phyloP scores from a whole-genome alignment of 176 grass and related monocot genomes.

The Avena eriantha region DNA sequence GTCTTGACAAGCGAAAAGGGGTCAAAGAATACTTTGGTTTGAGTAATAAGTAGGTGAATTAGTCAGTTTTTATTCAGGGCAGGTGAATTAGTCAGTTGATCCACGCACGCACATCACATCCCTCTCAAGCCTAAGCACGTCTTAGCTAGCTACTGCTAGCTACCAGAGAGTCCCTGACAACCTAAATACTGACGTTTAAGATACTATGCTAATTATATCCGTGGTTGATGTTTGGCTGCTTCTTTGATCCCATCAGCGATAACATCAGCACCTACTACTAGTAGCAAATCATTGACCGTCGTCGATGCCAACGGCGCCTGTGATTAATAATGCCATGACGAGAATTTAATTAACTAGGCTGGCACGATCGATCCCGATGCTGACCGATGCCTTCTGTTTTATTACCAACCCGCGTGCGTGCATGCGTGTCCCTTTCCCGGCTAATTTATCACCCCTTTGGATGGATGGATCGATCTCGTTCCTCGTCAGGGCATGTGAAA shows the following conservation, averaged over 20 bases:
- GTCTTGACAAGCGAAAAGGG: neutral
- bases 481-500: slow-evolving; percentile 1
- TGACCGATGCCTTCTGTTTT: neutral
- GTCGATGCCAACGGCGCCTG: neutral
- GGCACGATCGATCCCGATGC: neutral
- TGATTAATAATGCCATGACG: neutral
- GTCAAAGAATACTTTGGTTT: neutral
- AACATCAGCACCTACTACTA: neutral
- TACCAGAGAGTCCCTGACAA: neutral
- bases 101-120: neutral
- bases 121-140: slow-evolving; percentile 2
- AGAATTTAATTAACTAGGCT: neutral
- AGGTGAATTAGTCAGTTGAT: neutral
- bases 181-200: neutral
- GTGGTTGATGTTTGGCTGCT: neutral
- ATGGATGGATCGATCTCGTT: neutral
- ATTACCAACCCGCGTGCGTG: neutral
- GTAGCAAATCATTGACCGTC: slow-evolving; percentile 19
- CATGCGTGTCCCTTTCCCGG: neutral
- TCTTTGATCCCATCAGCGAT: slow-evolving; percentile 40
- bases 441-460: neutral
- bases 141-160: neutral
- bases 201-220: neutral
- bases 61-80: no score
- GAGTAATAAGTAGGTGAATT: neutral